phyloP scores from a whole-genome alignment of 176 grass and related monocot genomes.

The Oryza coarctata region DNA sequence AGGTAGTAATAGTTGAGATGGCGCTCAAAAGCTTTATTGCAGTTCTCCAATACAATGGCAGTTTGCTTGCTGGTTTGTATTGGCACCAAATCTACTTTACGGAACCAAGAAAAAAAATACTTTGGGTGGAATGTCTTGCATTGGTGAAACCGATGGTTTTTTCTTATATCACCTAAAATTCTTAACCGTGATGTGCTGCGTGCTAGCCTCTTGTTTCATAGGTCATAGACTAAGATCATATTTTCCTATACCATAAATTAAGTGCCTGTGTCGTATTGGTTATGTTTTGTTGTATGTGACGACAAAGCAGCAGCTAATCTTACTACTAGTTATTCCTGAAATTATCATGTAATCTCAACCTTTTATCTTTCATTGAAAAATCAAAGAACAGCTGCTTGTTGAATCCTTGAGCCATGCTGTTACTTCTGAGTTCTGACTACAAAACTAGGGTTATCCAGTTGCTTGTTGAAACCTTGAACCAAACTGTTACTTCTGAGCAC shows the following conservation, averaged over 20 bases:
- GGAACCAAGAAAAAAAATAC: neutral
- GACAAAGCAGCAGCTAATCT: neutral
- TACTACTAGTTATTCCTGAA: neutral
- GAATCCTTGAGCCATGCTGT: neutral
- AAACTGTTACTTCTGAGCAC: neutral
- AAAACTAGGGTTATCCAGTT: neutral
- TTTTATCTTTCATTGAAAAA: neutral
- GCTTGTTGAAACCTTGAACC: neutral
- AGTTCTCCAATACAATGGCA: neutral
- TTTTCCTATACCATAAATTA: neutral
- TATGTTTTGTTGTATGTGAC: neutral
- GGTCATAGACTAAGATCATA: neutral
- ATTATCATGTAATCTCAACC: neutral
- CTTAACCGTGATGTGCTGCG: neutral
- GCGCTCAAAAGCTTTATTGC: neutral
- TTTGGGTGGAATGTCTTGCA: neutral
- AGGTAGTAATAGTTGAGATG: slow-evolving; percentile 3
- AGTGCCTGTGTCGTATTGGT: neutral
- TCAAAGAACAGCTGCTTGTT: neutral
- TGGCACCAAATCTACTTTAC: neutral
- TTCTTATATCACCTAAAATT: neutral
- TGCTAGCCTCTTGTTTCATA: neutral
- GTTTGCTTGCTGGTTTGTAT: neutral
- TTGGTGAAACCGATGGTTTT: slow-evolving; percentile 12
- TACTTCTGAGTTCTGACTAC: neutral